phyloP scores from a whole-genome alignment of 805 yeast genomes.

The Candida orba region DNA sequence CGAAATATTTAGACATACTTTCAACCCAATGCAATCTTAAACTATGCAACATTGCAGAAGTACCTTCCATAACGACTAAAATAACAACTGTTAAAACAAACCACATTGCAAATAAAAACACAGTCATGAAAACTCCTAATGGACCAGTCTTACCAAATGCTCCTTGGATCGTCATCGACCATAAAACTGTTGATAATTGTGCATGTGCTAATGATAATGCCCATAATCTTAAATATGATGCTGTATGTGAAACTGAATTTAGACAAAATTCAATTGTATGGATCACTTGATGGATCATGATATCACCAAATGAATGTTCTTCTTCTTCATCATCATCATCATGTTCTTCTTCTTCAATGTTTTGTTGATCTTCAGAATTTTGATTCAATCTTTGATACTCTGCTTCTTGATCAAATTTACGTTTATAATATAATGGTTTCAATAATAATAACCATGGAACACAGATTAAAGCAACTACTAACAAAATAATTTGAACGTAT shows the following conservation, averaged over 20 bases:
- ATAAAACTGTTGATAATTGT: slow-evolving; percentile 86
- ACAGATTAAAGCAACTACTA: slow-evolving; percentile 72
- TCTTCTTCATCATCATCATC: slow-evolving; percentile 31
- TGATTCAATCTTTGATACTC: slow-evolving; percentile 20
- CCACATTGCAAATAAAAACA: slow-evolving; percentile 89
- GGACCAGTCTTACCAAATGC: slow-evolving; percentile 56
- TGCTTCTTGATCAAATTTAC: slow-evolving; percentile 32
- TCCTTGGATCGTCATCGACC: slow-evolving; percentile 76
- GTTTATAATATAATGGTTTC: slow-evolving; percentile 72
- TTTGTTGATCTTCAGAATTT: slow-evolving; percentile 29
- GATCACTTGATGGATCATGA: slow-evolving; percentile 95
- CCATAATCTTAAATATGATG: slow-evolving; percentile 95
- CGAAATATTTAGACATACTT: slow-evolving; percentile 95
- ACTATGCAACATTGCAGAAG: slow-evolving; percentile 97
- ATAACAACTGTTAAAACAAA: slow-evolving; percentile 84
- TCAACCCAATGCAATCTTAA: slow-evolving; percentile 99
- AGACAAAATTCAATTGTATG: slow-evolving; percentile 98
- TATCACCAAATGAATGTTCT: slow-evolving; percentile 50
- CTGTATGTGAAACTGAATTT: slow-evolving; percentile 96
- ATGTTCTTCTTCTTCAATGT: slow-evolving; percentile 49
- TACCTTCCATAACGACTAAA: slow-evolving; percentile 95
- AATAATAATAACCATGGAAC: slow-evolving; percentile 89
- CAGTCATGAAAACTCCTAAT: slow-evolving; percentile 67
- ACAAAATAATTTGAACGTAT: slow-evolving; percentile 60
- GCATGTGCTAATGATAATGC: slow-evolving; percentile 97